Evolutionary conservation across 192 early-diverging fungal genomes (phyloP).

Genomic region (Spizellomyces sp.): DNA sequence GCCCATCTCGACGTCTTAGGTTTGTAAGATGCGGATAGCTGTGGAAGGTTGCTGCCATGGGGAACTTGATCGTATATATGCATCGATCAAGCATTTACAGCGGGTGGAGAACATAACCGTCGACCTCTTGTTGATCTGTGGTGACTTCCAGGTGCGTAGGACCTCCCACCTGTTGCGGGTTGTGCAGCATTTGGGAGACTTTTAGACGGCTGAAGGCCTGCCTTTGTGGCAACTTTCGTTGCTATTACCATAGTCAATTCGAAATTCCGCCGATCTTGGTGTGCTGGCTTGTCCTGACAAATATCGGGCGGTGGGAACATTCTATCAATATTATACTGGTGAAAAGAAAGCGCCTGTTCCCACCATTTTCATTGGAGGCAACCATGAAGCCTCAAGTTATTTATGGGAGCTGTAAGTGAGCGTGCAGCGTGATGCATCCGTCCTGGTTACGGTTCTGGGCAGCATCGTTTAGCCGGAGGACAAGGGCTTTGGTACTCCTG

Average conservation of each 20-base stretch:
- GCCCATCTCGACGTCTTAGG: too few species aligned
- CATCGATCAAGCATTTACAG: conserved; percentile 65
- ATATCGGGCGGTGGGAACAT: conserved; percentile 79
- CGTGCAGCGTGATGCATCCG: background rate
- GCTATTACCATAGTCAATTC: conserved; percentile 58
- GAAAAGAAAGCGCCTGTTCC: conserved; percentile 75
- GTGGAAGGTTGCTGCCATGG: conserved; percentile 98
- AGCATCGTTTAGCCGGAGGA: too few species aligned
- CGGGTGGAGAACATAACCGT: conserved; percentile 62
- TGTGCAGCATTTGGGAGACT: too few species aligned
- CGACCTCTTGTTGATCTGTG: conserved; percentile 94
- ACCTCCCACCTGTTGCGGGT: background rate
- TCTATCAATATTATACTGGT: conserved; percentile 94
- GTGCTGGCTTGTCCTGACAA: conserved; percentile 84
- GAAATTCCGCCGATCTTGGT: conserved; percentile 82
- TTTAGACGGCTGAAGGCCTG: too few species aligned
- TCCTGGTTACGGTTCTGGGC: too few species aligned
- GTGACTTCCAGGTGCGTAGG: conserved; percentile 84
- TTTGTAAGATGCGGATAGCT: conserved; percentile 63
- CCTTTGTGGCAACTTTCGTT: too few species aligned
- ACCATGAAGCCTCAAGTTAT: conserved; percentile 96
- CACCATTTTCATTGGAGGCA: conserved; percentile 97
- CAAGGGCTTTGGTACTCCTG: background rate
- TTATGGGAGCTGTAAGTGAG: conserved; percentile 85
- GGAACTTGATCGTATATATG: conserved; percentile 89